A percentile compares a stretch with the other conserved stretches of the same genome.
Conservation (phyloP, 768 basidiomycete species). For the Rickenella mellea region DNA sequence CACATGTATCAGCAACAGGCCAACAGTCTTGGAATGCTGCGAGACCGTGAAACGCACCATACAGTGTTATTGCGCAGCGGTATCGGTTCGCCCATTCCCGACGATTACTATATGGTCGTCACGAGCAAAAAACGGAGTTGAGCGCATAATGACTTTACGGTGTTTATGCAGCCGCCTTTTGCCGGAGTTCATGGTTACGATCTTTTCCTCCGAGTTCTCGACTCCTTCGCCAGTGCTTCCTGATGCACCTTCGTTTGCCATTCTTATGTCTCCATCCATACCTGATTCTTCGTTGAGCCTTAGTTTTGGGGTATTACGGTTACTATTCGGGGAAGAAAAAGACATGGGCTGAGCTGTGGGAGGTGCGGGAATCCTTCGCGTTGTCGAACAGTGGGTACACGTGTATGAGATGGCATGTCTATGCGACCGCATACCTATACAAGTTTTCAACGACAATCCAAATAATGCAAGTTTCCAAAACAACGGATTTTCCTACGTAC, state of each 20-base stretch:
- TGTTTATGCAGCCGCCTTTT: too few relatives aligned
- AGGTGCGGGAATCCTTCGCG: conserved; percentile 62
- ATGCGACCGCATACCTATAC: conserved; percentile 34
- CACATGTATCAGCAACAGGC: too few relatives aligned
- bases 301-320: conserved; percentile 2
- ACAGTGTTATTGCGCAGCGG: neutral
- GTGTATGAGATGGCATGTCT: conserved; percentile 47
- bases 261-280: neutral
- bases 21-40: too few relatives aligned
- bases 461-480: neutral
- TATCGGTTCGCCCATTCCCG: conserved; percentile 36
- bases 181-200: too few relatives aligned
- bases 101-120: conserved; percentile 59
- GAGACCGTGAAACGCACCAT: too few relatives aligned
- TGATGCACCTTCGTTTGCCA: neutral
- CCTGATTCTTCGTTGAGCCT: neutral
- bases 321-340: neutral
- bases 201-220: conserved; percentile 13
- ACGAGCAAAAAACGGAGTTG: conserved; percentile 52
- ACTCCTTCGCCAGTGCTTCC: neutral
- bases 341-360: conserved; percentile 20
- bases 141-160: too few relatives aligned
- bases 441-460: conserved; percentile 17
- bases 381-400: conserved; percentile 47
- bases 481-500: conserved; percentile 26